Evolutionary conservation across 345 rosid species (phyloP).

Genomic region (Microcos paniculata): DNA sequence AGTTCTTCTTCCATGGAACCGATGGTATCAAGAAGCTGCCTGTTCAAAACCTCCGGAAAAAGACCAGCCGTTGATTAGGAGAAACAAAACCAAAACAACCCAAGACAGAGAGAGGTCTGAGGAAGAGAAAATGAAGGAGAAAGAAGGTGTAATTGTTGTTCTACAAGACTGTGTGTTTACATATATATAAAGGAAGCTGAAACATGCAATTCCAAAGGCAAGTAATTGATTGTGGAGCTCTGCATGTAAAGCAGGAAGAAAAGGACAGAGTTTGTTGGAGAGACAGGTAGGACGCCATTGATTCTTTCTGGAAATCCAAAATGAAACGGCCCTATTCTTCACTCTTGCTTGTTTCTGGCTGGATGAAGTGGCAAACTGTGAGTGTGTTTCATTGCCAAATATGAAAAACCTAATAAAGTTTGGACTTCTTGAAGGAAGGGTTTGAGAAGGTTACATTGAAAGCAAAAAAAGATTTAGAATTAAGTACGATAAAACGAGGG

Average conservation of each 20-base stretch:
- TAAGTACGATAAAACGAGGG: too few relatives aligned
- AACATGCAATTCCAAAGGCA: background rate
- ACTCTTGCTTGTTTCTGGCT: too few relatives aligned
- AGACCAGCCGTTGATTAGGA: background rate
- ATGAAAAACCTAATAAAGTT: too few relatives aligned
- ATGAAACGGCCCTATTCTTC: background rate
- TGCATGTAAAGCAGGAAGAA: background rate
- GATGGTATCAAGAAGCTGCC: constrained; percentile 12
- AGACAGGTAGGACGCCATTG: background rate
- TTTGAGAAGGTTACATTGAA: too few relatives aligned
- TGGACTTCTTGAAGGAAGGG: too few relatives aligned
- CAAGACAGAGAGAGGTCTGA: background rate
- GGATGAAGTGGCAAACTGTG: too few relatives aligned
- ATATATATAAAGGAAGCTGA: background rate
- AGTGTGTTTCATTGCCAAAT: too few relatives aligned
- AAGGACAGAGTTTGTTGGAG: background rate
- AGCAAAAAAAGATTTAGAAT: too few relatives aligned
- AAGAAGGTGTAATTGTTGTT: too few relatives aligned
- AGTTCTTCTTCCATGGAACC: constrained; percentile 24
- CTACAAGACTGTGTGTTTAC: background rate
- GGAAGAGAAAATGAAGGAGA: background rate
- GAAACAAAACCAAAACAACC: background rate
- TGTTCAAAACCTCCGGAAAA: constrained; percentile 5
- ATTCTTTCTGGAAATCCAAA: constrained; percentile 1
- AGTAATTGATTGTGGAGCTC: background rate